phyloP scores from a whole-genome alignment of 352 stramenopile species.

The Phytophthora tentaculata region DNA sequence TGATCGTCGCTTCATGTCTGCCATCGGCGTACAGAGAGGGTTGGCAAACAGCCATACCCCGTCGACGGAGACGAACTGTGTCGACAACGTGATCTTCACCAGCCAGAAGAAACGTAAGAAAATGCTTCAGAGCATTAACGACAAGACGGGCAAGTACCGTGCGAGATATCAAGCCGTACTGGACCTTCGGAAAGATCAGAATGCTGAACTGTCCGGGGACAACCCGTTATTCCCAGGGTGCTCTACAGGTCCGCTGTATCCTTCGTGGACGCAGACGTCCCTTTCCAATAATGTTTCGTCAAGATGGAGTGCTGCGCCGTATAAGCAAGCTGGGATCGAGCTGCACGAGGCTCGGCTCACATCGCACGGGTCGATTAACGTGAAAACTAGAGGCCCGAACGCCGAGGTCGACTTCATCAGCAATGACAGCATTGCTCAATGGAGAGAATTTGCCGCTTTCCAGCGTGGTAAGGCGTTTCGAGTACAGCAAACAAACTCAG shows the following conservation, averaged over 20 bases:
- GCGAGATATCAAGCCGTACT: background rate
- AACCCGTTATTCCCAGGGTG: background rate
- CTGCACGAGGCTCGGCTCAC: background rate
- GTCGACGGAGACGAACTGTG: background rate
- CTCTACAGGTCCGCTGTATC: background rate
- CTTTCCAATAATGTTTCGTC: background rate
- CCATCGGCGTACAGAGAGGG: background rate
- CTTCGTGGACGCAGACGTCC: background rate
- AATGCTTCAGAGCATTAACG: background rate
- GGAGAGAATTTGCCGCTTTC: background rate
- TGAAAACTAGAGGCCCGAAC: background rate
- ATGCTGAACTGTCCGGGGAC: background rate
- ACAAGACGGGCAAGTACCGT: background rate
- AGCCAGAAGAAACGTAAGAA: background rate
- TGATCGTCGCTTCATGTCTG: background rate
- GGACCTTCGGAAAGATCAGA: background rate
- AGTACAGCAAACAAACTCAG: background rate
- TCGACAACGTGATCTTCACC: background rate
- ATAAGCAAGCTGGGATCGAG: background rate
- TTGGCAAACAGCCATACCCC: background rate
- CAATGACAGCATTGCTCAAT: background rate
- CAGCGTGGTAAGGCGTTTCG: background rate
- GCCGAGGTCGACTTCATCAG: background rate
- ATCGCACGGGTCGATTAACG: background rate
- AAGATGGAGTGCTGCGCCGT: background rate